These are phyloP conservation scores for Ogataea salicorniae DNA, from an alignment of 805 yeast genomes.

Conservation along the genomic window DNA sequence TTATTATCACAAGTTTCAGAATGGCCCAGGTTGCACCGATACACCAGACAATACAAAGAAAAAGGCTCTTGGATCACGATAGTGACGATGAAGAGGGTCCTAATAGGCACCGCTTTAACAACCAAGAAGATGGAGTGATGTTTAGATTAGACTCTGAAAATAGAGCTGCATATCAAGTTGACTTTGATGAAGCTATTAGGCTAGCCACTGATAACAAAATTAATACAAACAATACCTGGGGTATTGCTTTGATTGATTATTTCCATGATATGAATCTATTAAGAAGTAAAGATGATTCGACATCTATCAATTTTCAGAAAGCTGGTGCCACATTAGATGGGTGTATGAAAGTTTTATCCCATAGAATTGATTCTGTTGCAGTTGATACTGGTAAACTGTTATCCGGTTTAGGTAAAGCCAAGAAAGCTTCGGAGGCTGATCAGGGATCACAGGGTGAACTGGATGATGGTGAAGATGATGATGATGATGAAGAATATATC, in stretches of 20 bases:
- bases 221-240: constrained; percentile 45
- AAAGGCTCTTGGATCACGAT: constrained; percentile 6
- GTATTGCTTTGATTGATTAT: constrained; percentile 45
- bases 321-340: constrained; percentile 49
- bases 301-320: constrained; percentile 40
- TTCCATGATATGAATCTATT: constrained; percentile 46
- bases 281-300: constrained; percentile 34
- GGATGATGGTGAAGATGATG: constrained; percentile 21
- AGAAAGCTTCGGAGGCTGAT: constrained; percentile 15
- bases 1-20: no score
- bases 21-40: no score
- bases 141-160: background rate
- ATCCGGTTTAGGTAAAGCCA: constrained; percentile 59
- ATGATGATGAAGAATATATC: constrained; percentile 21
- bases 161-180: constrained; percentile 8
- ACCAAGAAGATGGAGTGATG: background rate
- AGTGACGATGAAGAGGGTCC: background rate
- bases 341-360: constrained; percentile 45
- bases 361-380: constrained; percentile 41
- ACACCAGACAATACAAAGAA: background rate
- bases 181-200: constrained; percentile 23
- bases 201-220: constrained; percentile 36
- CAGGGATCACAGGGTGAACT: constrained; percentile 20
- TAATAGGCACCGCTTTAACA: background rate
- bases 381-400: constrained; percentile 36